Evolutionary conservation across 106 monocot genomes (phyloP).

Genomic region (Dioscorea zingiberensis): DNA sequence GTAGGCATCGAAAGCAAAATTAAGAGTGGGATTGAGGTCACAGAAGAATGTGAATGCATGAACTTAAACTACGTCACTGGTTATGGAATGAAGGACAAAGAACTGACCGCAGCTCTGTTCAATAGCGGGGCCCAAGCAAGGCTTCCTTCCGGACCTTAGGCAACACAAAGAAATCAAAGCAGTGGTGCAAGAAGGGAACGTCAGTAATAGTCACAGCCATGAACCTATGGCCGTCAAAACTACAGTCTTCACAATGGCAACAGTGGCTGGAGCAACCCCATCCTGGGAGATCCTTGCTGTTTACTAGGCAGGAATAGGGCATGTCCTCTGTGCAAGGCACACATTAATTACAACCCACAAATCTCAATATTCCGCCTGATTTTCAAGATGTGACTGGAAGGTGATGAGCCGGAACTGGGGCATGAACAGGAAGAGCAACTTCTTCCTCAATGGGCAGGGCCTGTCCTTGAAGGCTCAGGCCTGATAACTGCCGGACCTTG

Average conservation of each 20-base stretch:
- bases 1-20: too few relatives aligned
- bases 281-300: constrained; percentile 52
- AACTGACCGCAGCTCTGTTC: constrained; percentile 77
- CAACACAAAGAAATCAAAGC: constrained; percentile 4
- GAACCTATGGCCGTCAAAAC: constrained; percentile 70
- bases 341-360: too few relatives aligned
- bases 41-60: too few relatives aligned
- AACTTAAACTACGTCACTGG: constrained; percentile 41
- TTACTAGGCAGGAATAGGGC: constrained; percentile 44
- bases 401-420: constrained; percentile 73
- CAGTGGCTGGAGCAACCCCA: constrained; percentile 70
- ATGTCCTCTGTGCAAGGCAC: constrained; percentile 49
- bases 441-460: constrained; percentile 35
- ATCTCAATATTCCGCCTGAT: too few relatives aligned
- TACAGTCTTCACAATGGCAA: constrained; percentile 41
- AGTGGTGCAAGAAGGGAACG: constrained; percentile 40
- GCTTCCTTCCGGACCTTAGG: constrained; percentile 36
- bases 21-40: too few relatives aligned
- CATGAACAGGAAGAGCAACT: too few relatives aligned
- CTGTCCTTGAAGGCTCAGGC: constrained; percentile 54
- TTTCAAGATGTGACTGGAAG: constrained; percentile 37
- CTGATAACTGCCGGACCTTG: constrained; percentile 33
- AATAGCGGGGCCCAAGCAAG: constrained; percentile 48
- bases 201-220: constrained; percentile 45
- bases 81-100: constrained; percentile 44